Evolutionary conservation across 2,329 filamentous ascomycete species (phyloP), one percentile per base, ranked within the genome.

Genomic region (Trichophyton rubrum): DNA sequence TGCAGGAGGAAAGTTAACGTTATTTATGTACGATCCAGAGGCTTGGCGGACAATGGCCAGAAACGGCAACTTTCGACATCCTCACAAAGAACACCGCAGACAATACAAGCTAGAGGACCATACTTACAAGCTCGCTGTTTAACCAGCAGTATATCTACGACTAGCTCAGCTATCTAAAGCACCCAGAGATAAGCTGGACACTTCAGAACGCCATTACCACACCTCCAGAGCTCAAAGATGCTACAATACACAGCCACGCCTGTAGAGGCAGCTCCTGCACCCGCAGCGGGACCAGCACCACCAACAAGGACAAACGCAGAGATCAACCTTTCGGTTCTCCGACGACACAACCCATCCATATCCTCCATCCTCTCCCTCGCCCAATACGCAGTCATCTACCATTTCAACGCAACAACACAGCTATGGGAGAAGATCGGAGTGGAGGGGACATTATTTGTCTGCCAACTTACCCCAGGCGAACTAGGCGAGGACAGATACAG

Each of bases 361-460:
- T 78, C 79, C 62, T 77, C 80, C 59, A 90, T 96, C 69, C 79
- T 90, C 64, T 86, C 87, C 64, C 87, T 93, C 66, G 90, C 90
- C 4, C 86, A 88, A 35, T 95, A 92, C 68, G 88, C 88, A 27
- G 89, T 93, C 40, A 82, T 96, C 66, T 97, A 96, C 78, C 82
- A 82, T 56, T 93, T 95, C 76, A 83, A 80, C 63, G 79, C 83
- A 55, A 74, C 79, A 3, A 80, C 83, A 2, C 77, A 82, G 59
- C 75, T 79, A 62, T 97, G 93, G 93, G 88, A 93, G 70, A 95
- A 95, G 77, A 83, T 82, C 53, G 88, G 86, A 60, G 82, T 91
- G 9, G 91, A 96, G 74, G 93, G 93, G 43, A 88, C 89, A 11
- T 78, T 97, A 65, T 99, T 97, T 72, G 83, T 97, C 59, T 95